phyloP scores from a whole-genome alignment of 1,284 basidiomycete species.

The Moniliella sp. region DNA sequence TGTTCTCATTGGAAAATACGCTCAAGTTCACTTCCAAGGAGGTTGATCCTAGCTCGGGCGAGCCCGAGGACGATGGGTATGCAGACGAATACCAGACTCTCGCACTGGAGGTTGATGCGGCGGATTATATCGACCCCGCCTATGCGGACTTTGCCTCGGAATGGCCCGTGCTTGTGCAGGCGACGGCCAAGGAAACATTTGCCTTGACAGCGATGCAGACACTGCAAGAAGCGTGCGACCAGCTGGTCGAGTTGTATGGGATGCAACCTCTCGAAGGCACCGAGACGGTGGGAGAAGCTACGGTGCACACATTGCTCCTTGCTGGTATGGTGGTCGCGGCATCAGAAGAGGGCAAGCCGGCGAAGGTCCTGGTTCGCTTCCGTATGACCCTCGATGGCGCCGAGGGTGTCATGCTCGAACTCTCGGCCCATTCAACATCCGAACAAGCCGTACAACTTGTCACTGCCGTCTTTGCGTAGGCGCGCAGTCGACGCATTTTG shows the following conservation, averaged over 20 bases:
- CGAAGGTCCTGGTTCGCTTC: slow-evolving; percentile 74
- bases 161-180: slow-evolving; percentile 68
- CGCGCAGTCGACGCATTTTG: too few species aligned
- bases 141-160: slow-evolving; percentile 76
- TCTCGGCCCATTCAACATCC: too few species aligned
- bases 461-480: too few species aligned
- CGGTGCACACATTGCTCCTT: slow-evolving; percentile 81
- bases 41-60: slow-evolving; percentile 80
- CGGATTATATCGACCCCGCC: slow-evolving; percentile 75
- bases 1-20: slow-evolving; percentile 71
- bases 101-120: slow-evolving; percentile 73
- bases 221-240: slow-evolving; percentile 77
- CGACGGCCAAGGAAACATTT: slow-evolving; percentile 65
- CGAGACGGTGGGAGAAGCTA: slow-evolving; percentile 42
- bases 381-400: slow-evolving; percentile 82
- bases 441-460: too few species aligned
- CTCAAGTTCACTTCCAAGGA: slow-evolving; percentile 94
- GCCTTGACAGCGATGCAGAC: slow-evolving; percentile 75
- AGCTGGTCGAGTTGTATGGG: slow-evolving; percentile 73
- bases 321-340: slow-evolving; percentile 60
- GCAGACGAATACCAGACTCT: slow-evolving; percentile 95
- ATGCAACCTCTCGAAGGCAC: slow-evolving; percentile 70
- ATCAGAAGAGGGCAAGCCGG: slow-evolving; percentile 69
- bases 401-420: slow-evolving; percentile 80
- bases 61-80: slow-evolving; percentile 92